Evolutionary conservation across 257 asterid species (phyloP), one percentile per base, ranked within the genome.

Genomic region (Capsicum baccatum): DNA sequence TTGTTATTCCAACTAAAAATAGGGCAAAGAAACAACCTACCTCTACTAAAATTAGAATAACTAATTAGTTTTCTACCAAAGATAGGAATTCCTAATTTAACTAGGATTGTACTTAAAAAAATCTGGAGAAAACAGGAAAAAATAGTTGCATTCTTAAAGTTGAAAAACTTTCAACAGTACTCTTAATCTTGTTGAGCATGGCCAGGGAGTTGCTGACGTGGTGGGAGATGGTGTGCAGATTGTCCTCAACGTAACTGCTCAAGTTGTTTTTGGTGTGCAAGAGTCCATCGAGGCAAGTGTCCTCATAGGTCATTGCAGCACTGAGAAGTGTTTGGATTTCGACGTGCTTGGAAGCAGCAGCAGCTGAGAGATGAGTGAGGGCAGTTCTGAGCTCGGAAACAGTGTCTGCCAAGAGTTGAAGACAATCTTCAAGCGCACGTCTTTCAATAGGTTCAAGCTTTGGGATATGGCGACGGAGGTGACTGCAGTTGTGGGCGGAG

Each of bases 231-330:
- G 70, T 64, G 11, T 64, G 70, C 70, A 64, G 70, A 64, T 64
- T 64, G 42, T 64, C 70, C 70, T 26, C 44, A 5, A 64, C 44
- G 17, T 64, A 64, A 64, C 44, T 42, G 44, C 16, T 64, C 33
- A 64, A 26, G 44, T 64, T 26, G 17, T 64, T 64, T 64, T 35
- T 64, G 33, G 44, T 10, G 17, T 64, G 10, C 8, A 64, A 64
- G 3, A 64, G 70, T 64, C 70, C 70, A 64, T 64, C 70, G 42
- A 64, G 44, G 70, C 70, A 64, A 26, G 70, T 64, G 15, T 64
- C 44, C 42, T 64, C 70, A 64, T 64, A 26, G 9, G 71, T 64
- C 71, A 64, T 64, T 64, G 71, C 71, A 13, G 44, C 71, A 64
- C 71, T 64, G 17, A 26, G 17, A 64, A 64, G 71, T 64, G 71